Percentiles rank a stretch among this genome's conserved stretches.
These are phyloP conservation scores for Ustilago xerochloae DNA, from an alignment of 1,284 basidiomycete genomes.

Conservation along the genomic window DNA sequence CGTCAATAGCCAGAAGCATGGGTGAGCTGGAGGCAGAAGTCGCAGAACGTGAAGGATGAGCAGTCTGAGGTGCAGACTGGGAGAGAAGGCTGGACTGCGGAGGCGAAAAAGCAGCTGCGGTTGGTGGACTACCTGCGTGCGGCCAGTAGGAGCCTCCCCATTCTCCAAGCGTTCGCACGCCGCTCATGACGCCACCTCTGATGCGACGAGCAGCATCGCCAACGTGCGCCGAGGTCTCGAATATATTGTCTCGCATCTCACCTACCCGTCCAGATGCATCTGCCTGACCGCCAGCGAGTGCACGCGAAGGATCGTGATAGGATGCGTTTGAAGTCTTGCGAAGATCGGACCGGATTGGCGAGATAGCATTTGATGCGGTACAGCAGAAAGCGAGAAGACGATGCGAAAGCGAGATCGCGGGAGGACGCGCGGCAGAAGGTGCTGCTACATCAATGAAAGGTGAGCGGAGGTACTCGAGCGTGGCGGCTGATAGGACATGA, in stretches of 20 bases:
- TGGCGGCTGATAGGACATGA: slow-evolving; percentile 33
- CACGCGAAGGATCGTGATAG: slow-evolving; percentile 14
- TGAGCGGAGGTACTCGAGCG: slow-evolving; percentile 19
- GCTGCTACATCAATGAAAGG: slow-evolving; percentile 20
- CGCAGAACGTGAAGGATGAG: slow-evolving; percentile 9
- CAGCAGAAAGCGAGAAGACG: slow-evolving; percentile 38
- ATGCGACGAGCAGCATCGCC: slow-evolving; percentile 48
- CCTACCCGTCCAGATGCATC: slow-evolving; percentile 20
- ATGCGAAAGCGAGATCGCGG: slow-evolving; percentile 33
- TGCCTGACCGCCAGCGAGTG: not conserved
- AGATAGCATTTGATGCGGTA: not conserved
- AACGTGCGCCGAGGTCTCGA: slow-evolving; percentile 44
- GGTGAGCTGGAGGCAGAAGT: slow-evolving; percentile 44
- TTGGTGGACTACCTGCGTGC: slow-evolving; percentile 22
- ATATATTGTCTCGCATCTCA: slow-evolving; percentile 46
- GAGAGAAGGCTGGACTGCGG: slow-evolving; percentile 31
- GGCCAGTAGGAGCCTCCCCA: slow-evolving; percentile 49
- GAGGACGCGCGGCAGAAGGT: slow-evolving; percentile 2
- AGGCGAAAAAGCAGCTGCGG: slow-evolving; percentile 6
- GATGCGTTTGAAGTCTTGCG: slow-evolving; percentile 15
- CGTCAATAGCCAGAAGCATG: slow-evolving; percentile 25
- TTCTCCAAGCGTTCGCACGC: slow-evolving; percentile 43
- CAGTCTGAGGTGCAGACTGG: slow-evolving; percentile 36
- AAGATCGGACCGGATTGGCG: slow-evolving; percentile 21
- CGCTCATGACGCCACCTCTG: slow-evolving; percentile 44